Evolutionary conservation across 129 eudicot species (phyloP).

Genomic region (Tagetes erecta): DNA sequence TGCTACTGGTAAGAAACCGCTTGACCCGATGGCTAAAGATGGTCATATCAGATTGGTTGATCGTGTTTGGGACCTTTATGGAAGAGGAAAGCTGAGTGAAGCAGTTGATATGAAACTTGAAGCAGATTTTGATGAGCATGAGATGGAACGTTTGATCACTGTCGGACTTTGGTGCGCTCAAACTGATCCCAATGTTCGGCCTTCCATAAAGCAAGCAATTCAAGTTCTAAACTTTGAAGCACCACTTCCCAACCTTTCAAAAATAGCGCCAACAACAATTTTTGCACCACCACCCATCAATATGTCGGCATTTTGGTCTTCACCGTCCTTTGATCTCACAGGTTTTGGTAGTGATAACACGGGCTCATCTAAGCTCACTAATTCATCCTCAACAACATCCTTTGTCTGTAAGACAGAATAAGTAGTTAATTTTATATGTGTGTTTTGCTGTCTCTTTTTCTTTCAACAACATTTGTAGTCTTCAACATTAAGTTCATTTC

Average conservation of each 20-base stretch:
- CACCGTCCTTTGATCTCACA: slow-evolving; percentile 15
- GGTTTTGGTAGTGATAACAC: slow-evolving; percentile 8
- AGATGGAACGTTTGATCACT: slow-evolving; percentile 38
- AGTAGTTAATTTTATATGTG: not conserved
- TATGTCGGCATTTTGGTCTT: slow-evolving; percentile 24
- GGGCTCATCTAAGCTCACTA: slow-evolving; percentile 21
- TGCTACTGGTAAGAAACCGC: slow-evolving; percentile 38
- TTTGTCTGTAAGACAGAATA: not conserved
- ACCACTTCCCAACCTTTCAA: slow-evolving; percentile 38
- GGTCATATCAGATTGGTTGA: slow-evolving; percentile 33
- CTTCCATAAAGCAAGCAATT: slow-evolving; percentile 52
- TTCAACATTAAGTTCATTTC: not conserved
- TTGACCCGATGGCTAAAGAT: slow-evolving; percentile 17
- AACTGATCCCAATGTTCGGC: slow-evolving; percentile 40
- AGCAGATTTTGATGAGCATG: slow-evolving; percentile 28
- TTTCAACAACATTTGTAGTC: no score
- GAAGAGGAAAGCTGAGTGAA: slow-evolving; percentile 31
- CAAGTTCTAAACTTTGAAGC: slow-evolving; percentile 48
- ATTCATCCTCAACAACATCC: slow-evolving; percentile 16
- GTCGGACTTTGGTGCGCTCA: slow-evolving; percentile 62
- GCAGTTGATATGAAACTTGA: slow-evolving; percentile 41
- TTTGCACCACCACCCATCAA: slow-evolving; percentile 14
- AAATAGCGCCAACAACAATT: slow-evolving; percentile 31
- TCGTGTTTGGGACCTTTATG: slow-evolving; percentile 45
- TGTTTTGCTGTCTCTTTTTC: not conserved